Evolutionary conservation across 148 eudicot species (phyloP), one percentile per base, ranked within the genome.

Genomic region (Polygonum aviculare): DNA sequence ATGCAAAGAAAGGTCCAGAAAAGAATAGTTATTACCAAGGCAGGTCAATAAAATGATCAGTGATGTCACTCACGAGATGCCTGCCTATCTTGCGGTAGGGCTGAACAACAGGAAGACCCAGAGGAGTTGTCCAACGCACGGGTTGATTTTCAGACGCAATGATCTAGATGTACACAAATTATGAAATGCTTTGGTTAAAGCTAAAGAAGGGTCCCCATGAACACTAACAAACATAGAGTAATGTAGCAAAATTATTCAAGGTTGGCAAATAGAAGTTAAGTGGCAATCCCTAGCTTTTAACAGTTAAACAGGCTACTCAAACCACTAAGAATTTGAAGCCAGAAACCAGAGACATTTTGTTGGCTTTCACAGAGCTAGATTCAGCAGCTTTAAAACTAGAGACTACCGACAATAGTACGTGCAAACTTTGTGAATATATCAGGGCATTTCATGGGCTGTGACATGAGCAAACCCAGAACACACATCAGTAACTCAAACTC

Each of bases 21-120:
- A 19, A 21, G 54, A 19, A 72, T 9, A 45, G 5, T 12, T 19
- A 48, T 44, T 52, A 21, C 3, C 31, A 72, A 72, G 22, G 14
- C 35, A 60, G 35, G 41, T 2, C 12, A 65, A 4, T 65, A 14
- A 18, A 65, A 35, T 16, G 21, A 48, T 45, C 18, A 41, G 21
- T 26, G 31, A 44, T 44, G 9, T 44, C 65, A 85, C 90, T 85
- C 79, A 90, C 98, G 73, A 87, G 85, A 82, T 86, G 92, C 70
- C 83, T 83, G 79, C 91, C 93, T 69, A 78, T 73, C 77, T 88
- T 80, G 59, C 90, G 88, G 77, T 95, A 95, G 75, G 98, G 98
- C 81, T 95, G 98, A 79, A 95, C 97, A 76, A 89, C 98, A 81
- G 98, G 98, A 81, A 95, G 98, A 75, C 98, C 98, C 75, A 95